Evolutionary conservation across 257 asterid species (phyloP), one percentile per base, ranked within the genome.

Genomic region (Euphrasia confusa): DNA sequence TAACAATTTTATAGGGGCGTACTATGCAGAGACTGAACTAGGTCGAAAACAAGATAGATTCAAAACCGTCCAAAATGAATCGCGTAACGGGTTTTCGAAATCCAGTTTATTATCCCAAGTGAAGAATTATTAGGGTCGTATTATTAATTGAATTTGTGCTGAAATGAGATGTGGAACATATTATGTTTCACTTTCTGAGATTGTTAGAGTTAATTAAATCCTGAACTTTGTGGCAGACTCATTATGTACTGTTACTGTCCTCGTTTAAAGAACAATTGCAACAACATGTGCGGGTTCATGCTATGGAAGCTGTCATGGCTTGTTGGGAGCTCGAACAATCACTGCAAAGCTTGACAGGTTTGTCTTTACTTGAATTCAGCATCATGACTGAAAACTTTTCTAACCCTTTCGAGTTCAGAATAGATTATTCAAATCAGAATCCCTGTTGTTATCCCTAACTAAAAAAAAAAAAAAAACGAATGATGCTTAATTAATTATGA

Each of bases 231-330:
- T 77, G 79, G 9, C 48, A 92, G 99, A 92, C 99, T 2, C 95
- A 92, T 74, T 92, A 92, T 64, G 96, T 92, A 68, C 84, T 92
- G 28, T 74, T 92, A 80, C 96, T 92, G 26, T 89, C 97, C 58
- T 84, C 96, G 60, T 92, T 92, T 68, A 92, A 92, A 92, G 99
- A 92, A 52, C 99, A 92, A 77, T 86, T 92, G 73, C 99, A 92
- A 58, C 99, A 92, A 55, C 99, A 92, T 47, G 99, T 92, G 14
- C 90, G 99, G 0, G 97, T 92, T 61, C 99, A 92, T 81, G 99
- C 99, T 54, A 89, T 92, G 99, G 99, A 92, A 86, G 97, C 99
- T 28, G 99, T 92, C 83, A 92, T 89, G 99, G 97, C 97, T 72
- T 92, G 99, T 76, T 92, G 99, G 99, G 99, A 92, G 83, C 96